Base-by-base conservation (phyloP, 805 yeast genomes). In the Cyberlindnera lachancei region DNA sequence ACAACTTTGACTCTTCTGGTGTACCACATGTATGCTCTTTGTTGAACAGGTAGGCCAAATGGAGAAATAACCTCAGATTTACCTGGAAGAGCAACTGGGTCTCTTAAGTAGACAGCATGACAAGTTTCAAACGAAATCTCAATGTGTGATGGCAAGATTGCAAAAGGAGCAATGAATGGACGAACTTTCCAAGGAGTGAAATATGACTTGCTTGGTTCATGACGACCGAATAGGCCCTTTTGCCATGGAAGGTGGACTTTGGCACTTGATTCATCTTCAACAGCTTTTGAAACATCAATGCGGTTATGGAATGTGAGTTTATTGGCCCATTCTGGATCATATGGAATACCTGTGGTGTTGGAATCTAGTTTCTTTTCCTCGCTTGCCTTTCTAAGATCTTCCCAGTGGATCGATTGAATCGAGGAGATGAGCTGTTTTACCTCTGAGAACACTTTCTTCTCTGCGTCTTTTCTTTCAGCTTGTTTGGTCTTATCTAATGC, bases 111-210 rank as follows among this genome's bases (percentile, higher is more conserved):
- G n/a, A 92, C 82, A 5, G 96, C 96, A 56, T 88, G 96, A 56
- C 97, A 90, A 5, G 96, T 86, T 41, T 73, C 72, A 58, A 84
- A 90, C 15, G 94, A 83, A 27, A 92, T 64, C 62, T 92, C 97
- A 34, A 92, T 64, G 59, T 92, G 97, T 41, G 83, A 79, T 18
- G 98, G 98, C 50, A 85, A 69, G 38, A 92, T 73, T 10, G 96
- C 92, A 59, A 87, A 84, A 29, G 95, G 94, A 3, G 95, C 88
- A 42, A 92, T 61, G 61, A 90, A 92, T 27, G 86, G 92, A 61
- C 96, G 80, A 44, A 96, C 94, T 38, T 79, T 71, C 96, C 96
- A 92, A 32, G 98, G 98, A 3, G 97, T 86, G 66, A 90, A 92
- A 61, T 80, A 92, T 4, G 88, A 73, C 61, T 83, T 87, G 13